A percentile compares a stretch with the other conserved stretches of the same genome.
Evolutionary conservation across 2,329 filamentous ascomycete genomes (phyloP).

Genomic region (Acrocalymma vagum): DNA sequence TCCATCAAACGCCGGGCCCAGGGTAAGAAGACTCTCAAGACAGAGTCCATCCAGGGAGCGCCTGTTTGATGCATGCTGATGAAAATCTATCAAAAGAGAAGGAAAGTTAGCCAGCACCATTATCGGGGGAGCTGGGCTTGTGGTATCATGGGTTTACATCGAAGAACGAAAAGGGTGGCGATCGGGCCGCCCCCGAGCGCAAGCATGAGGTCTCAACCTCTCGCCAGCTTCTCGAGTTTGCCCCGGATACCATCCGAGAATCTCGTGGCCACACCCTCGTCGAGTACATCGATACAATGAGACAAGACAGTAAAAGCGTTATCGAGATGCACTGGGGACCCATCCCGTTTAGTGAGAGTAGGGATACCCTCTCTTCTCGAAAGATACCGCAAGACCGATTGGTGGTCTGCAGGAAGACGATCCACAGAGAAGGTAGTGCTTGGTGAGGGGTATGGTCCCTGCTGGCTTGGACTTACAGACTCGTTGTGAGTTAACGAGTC

Average conservation of each 20-base stretch:
- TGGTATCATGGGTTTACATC: background rate
- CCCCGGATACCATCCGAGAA: constrained; percentile 64
- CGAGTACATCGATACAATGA: constrained; percentile 62
- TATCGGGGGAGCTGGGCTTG: background rate
- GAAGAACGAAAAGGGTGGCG: constrained; percentile 1
- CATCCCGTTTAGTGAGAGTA: constrained; percentile 60
- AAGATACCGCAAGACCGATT: constrained; percentile 60
- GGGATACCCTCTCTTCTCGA: constrained; percentile 63
- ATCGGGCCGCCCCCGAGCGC: too few species aligned
- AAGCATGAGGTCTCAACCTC: constrained; percentile 33
- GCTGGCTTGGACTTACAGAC: constrained; percentile 42
- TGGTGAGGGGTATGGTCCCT: constrained; percentile 43
- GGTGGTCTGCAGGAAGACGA: constrained; percentile 59
- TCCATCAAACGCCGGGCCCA: constrained; percentile 17
- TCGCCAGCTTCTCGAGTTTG: constrained; percentile 59
- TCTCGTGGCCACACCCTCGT: constrained; percentile 60
- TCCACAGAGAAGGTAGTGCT: constrained; percentile 60
- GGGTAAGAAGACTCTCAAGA: constrained; percentile 2
- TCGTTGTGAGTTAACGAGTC: constrained; percentile 66
- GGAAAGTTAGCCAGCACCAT: too few species aligned
- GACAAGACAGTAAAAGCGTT: constrained; percentile 58
- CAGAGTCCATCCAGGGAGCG: constrained; percentile 19
- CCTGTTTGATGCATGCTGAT: constrained; percentile 22
- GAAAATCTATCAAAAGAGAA: constrained; percentile 23
- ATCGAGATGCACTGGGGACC: constrained; percentile 56